A percentile compares a stretch with the other conserved stretches of the same genome.
Evolutionary conservation across 495 filamentous ascomycete genomes (phyloP).

Genomic region (Aspergillus bertholletiae): DNA sequence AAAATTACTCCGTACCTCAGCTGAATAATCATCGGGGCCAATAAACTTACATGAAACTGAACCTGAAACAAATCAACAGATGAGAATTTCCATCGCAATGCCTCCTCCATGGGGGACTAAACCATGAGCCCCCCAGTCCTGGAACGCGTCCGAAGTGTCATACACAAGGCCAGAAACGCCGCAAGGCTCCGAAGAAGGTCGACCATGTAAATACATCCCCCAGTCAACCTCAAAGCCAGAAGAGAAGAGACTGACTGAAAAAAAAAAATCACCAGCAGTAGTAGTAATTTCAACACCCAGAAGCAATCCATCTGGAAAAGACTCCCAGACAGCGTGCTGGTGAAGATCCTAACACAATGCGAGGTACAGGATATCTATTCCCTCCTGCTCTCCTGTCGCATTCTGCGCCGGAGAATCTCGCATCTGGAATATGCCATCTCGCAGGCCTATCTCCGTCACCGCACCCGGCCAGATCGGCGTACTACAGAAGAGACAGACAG

Average conservation of each 20-base stretch:
- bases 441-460: slow-evolving; percentile 19
- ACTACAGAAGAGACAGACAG: neutral
- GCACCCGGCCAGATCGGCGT: slow-evolving; percentile 1
- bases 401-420: slow-evolving; percentile 17
- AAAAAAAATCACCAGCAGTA: too few relatives aligned
- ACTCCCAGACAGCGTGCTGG: slow-evolving; percentile 21
- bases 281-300: neutral
- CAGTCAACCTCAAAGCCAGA: too few relatives aligned
- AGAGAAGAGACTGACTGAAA: neutral
- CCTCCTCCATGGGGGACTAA: neutral
- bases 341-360: slow-evolving; percentile 18
- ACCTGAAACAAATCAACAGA: neutral
- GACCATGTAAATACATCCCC: neutral
- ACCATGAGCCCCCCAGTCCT: slow-evolving; percentile 3
- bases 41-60: neutral
- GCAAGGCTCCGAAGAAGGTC: neutral
- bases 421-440: slow-evolving; percentile 23
- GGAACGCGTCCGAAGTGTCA: neutral
- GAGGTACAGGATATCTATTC: slow-evolving; percentile 20
- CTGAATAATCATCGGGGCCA: neutral
- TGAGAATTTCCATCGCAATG: neutral
- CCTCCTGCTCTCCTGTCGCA: slow-evolving; percentile 21
- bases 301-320: slow-evolving; percentile 13
- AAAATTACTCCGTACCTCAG: too few relatives aligned
- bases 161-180: neutral